Evolutionary conservation across 305 asterid genomes (phyloP).

Genomic region (Rubia balearica): DNA sequence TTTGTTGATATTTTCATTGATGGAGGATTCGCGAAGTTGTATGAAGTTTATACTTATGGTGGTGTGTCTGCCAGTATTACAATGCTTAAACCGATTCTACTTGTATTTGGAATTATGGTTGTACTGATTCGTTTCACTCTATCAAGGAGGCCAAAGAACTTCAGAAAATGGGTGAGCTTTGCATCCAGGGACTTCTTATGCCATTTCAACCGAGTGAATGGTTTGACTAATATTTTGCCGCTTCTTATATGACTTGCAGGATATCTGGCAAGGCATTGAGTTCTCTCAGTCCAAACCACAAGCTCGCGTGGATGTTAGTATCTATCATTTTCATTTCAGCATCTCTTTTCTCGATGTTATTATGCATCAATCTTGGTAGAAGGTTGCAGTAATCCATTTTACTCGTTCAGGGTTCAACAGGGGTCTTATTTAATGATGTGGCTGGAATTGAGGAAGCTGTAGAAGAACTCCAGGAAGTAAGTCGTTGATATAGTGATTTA

Average conservation of each 20-base stretch:
- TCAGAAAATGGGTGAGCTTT: conserved; percentile 76
- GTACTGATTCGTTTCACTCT: conserved; percentile 86
- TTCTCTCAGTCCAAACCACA: conserved; percentile 94
- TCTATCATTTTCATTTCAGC: conserved; percentile 16
- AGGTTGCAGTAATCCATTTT: conserved; percentile 17
- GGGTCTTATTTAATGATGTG: conserved; percentile 82
- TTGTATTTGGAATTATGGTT: conserved; percentile 74
- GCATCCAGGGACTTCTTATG: conserved; percentile 23
- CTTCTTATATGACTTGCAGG: conserved; percentile 49
- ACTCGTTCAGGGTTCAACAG: conserved; percentile 78
- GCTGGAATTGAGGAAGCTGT: conserved; percentile 98
- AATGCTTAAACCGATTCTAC: conserved; percentile 65
- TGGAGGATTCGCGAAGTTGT: conserved; percentile 58
- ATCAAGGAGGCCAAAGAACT: conserved; percentile 90
- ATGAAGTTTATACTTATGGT: conserved; percentile 53
- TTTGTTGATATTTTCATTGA: conserved; percentile 51
- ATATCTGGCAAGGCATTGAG: conserved; percentile 95
- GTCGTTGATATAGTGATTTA: background rate
- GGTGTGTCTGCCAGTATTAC: conserved; percentile 72
- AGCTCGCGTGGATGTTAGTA: conserved; percentile 97
- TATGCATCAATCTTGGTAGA: background rate
- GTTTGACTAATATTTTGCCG: conserved; percentile 16
- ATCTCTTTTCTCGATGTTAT: conserved; percentile 9
- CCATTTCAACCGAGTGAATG: conserved; percentile 18
- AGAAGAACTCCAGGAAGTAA: conserved; percentile 97